A percentile compares a stretch with the other conserved stretches of the same genome.
Evolutionary conservation across 345 rosid genomes (phyloP).

Genomic region (Microcos paniculata): DNA sequence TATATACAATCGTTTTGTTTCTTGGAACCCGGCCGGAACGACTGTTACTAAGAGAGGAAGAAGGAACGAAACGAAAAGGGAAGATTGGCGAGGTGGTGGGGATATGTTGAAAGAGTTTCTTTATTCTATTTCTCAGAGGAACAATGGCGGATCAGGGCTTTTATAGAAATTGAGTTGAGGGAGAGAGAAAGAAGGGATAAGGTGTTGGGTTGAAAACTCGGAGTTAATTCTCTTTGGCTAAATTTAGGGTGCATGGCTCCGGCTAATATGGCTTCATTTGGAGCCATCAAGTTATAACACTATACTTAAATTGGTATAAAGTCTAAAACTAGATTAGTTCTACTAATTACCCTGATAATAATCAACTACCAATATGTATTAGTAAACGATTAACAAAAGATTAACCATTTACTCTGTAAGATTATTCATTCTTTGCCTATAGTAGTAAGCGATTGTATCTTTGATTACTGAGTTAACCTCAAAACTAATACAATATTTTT

Average conservation of each 20-base stretch:
- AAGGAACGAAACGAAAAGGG: conserved; percentile 33
- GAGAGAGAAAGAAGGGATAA: not conserved
- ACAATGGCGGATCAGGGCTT: conserved; percentile 27
- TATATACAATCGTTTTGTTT: not conserved
- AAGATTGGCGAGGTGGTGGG: conserved; percentile 24
- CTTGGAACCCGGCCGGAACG: conserved; percentile 34
- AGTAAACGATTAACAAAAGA: too few relatives aligned
- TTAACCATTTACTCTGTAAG: too few relatives aligned
- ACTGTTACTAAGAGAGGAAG: conserved; percentile 51
- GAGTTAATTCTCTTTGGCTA: conserved; percentile 6
- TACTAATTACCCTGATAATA: too few relatives aligned
- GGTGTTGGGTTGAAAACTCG: not conserved
- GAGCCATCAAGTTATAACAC: conserved; percentile 27
- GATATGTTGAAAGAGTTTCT: conserved; percentile 24
- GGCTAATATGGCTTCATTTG: conserved; percentile 33
- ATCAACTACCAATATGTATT: too few relatives aligned
- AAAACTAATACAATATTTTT: too few relatives aligned
- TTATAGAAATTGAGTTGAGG: conserved; percentile 23
- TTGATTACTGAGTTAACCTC: too few relatives aligned
- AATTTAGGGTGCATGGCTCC: conserved; percentile 28
- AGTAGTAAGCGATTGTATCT: too few relatives aligned
- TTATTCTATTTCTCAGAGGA: not conserved
- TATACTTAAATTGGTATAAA: not conserved
- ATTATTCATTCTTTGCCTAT: too few relatives aligned
- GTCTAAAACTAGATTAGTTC: not conserved